These are phyloP conservation scores for Neocucurbitaria cava DNA, from an alignment of 2,329 filamentous ascomycete species.

Conservation along the genomic window DNA sequence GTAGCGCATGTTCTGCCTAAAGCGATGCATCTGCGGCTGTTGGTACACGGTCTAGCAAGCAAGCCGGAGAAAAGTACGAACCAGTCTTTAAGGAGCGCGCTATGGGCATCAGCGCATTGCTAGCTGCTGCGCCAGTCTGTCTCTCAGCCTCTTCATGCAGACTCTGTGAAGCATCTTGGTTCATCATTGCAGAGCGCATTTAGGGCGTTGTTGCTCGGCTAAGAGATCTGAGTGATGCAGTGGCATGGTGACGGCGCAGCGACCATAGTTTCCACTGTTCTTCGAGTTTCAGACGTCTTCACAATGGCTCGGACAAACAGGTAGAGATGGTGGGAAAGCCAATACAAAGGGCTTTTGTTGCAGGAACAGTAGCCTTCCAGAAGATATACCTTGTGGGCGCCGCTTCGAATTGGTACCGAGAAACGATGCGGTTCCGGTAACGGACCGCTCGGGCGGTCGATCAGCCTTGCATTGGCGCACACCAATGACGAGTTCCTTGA, in stretches of 20 bases:
- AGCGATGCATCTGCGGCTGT: conserved; percentile 1
- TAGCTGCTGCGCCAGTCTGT: conserved; percentile 3
- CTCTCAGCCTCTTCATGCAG: neutral
- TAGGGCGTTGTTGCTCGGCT: neutral
- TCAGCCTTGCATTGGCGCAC: conserved; percentile 10
- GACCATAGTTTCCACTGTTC: neutral
- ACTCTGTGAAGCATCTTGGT: neutral
- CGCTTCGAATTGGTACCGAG: conserved; percentile 23
- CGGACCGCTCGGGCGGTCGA: conserved; percentile 16
- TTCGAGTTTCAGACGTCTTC: conserved; percentile 1
- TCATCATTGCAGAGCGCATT: neutral
- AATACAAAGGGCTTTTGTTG: conserved; percentile 2
- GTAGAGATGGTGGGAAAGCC: neutral
- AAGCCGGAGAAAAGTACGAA: conserved; percentile 3
- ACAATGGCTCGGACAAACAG: conserved; percentile 8
- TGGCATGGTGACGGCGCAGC: neutral
- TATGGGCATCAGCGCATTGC: conserved; percentile 23
- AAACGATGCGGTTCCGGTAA: conserved; percentile 9
- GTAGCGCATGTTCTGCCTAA: neutral
- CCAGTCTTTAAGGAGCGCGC: conserved; percentile 2
- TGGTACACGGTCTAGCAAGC: conserved; percentile 13
- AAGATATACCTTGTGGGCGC: conserved; percentile 16
- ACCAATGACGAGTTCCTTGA: neutral
- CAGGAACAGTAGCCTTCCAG: conserved; percentile 15
- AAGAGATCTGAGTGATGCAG: neutral